Base-by-base conservation (phyloP, 192 early-diverging fungal species). In the Mortierella alpina region DNA sequence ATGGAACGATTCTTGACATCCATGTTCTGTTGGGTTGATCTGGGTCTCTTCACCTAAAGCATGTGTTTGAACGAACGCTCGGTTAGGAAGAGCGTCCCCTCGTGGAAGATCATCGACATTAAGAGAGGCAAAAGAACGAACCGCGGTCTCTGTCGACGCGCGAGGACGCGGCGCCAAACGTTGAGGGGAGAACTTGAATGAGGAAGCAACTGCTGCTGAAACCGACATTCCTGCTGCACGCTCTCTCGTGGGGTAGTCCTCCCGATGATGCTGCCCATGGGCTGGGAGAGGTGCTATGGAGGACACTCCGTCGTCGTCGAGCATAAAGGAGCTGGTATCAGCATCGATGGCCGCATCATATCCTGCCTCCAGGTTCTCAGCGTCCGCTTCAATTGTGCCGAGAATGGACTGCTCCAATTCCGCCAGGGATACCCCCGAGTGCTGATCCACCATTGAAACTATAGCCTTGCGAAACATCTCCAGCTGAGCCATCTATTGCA, bases 391-490 rank as follows among this genome's bases (percentile, higher is more conserved):
- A 13, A 79, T 79, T 1, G 75, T 79, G 45, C 72, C 75, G 6
- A 79, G 45, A 22, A 79, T 79, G 11, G 75, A 79, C 31, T 62
- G 63, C 48, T 79, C 75, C 22, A 79, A 46, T 46, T 70, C 63
- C 15, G 63, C 18, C n/a, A 79, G 23, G 6, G 75, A 71, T 1
- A 72, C 75, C 7, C 75, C 75, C n/a, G 75, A 79, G 56, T 79
- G 75, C 51, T 79, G 75, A 31, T 79, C 75, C 2, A 79, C 75
- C 75, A 79, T 79, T 5, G 75, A 71, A 12, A 79, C 69, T 31
- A 79, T 79, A 10, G 75, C 75, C 69, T 79, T 79, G 51, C 75
- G 75, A 44, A 79, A 79, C 31, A 47, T 71, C 18, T 79, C 75
- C 7, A 79, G 52, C 53, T 79, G 75, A 10, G 69, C 69, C 69